Evolutionary conservation across 768 basidiomycete genomes (phyloP), one percentile per base, ranked within the genome.

Genomic region (Rhizopogon sp.): DNA sequence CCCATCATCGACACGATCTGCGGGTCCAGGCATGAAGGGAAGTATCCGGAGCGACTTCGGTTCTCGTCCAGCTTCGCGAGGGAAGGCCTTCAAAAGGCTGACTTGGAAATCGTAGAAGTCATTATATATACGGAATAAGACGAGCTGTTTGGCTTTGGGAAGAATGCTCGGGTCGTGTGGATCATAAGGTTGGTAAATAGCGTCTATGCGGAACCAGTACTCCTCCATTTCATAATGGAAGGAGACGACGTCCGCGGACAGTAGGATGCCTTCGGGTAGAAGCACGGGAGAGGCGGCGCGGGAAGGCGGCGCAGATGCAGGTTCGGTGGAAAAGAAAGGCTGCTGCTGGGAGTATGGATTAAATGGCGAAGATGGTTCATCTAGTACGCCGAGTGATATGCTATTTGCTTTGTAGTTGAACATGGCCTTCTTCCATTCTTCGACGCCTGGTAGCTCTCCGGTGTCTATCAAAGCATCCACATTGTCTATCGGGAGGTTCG

Each of bases 51-150:
- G 77, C 58, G 82, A 74, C 29, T 78, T 77, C 9, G 81, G 75
- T 37, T 85, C 72, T 14, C 90, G 82, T 20, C 97, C 97, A 13
- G 93, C 97, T 73, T 99, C 97, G 43, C 80, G 80, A 6, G 95
- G 94, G 71, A 95, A 98, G 0, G 80, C 78, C 44, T 93, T 82
- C 58, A 98, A 82, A 22, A 99, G 81, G 5, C 82, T 76, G 54
- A 97, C 88, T 66, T 99, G 97, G 71, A 98, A 98, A 64, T 95
- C 91, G 73, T 96, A 98, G 70, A 99, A 99, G 70, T 99, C 96
- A 64, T 95, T 90, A 77, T 99, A 99, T 25, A 91, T 85, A 50
- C 97, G 83, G 75, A 96, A 99, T 43, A 98, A 79, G 60, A 93
- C 84, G 54, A 98, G 84, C 35, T 87, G 83, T 61, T 83, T 87